Evolutionary conservation across 129 eudicot genomes (phyloP).

Genomic region (Centella asiatica): DNA sequence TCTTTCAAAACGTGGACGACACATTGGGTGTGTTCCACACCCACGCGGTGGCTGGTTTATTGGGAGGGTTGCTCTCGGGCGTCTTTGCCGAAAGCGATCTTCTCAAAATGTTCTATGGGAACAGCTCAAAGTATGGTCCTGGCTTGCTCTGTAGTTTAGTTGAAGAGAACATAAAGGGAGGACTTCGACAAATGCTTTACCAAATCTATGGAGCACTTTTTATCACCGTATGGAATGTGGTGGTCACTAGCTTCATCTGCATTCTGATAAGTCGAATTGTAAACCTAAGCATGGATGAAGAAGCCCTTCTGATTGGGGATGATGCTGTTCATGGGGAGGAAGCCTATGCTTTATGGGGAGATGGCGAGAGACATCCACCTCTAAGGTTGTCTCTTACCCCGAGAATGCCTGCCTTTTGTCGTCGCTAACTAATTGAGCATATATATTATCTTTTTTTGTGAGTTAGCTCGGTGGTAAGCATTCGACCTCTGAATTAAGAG

Average conservation of each 20-base stretch:
- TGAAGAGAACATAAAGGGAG: conserved; percentile 4
- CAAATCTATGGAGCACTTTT: conserved; percentile 52
- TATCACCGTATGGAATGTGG: conserved; percentile 52
- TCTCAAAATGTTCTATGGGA: conserved; percentile 28
- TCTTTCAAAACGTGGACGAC: conserved; percentile 53
- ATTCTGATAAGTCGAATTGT: conserved; percentile 38
- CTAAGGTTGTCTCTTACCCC: conserved; percentile 38
- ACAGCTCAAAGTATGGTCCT: conserved; percentile 22
- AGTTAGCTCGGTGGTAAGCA: no score
- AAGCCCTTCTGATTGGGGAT: conserved; percentile 58
- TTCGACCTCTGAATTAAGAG: no score
- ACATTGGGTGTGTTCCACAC: conserved; percentile 82
- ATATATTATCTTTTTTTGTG: no score
- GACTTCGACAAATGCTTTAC: conserved; percentile 46
- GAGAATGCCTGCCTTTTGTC: conserved; percentile 37
- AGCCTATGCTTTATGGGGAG: conserved; percentile 82
- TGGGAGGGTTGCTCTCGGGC: conserved; percentile 70
- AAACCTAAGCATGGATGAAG: conserved; percentile 52
- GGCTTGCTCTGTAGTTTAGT: conserved; percentile 51
- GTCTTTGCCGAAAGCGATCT: conserved; percentile 59
- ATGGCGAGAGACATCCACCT: conserved; percentile 48
- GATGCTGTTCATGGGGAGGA: conserved; percentile 86
- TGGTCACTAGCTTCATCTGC: conserved; percentile 51
- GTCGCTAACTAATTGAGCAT: no score
- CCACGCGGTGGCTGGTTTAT: conserved; percentile 67